phyloP scores from a whole-genome alignment of 2,329 filamentous ascomycete species.

The Mycocentrospora acerina region DNA sequence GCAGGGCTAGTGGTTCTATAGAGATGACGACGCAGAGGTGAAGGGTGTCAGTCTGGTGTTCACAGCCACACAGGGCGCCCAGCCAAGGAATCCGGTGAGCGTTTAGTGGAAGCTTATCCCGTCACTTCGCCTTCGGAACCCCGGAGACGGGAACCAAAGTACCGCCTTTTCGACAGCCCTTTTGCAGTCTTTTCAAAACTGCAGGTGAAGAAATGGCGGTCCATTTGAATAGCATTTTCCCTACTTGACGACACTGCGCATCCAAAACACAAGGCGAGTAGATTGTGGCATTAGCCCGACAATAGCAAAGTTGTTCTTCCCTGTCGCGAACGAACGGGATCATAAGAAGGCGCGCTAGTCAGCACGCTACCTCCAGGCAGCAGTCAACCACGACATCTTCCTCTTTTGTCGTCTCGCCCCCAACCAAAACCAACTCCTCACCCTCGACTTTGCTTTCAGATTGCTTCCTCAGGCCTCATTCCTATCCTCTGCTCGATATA shows the following conservation, averaged over 20 bases:
- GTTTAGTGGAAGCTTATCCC: conserved; percentile 7
- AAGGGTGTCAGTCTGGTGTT: conserved; percentile 5
- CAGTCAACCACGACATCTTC: conserved; percentile 29
- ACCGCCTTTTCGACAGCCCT: conserved; percentile 15
- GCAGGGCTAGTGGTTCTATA: background rate
- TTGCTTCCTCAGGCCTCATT: conserved; percentile 3
- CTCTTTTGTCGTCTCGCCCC: conserved; percentile 8
- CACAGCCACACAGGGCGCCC: conserved; percentile 21
- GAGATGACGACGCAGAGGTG: conserved; percentile 3
- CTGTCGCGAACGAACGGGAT: conserved; percentile 17
- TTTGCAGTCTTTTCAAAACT: conserved; percentile 6
- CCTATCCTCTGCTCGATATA: conserved; percentile 11
- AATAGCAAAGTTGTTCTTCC: too few relatives aligned
- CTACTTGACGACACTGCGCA: conserved; percentile 9
- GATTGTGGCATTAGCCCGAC: conserved; percentile 2
- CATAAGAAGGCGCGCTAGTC: conserved; percentile 15
- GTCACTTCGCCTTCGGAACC: conserved; percentile 4
- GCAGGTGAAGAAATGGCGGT: conserved; percentile 14
- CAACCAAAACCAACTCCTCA: too few relatives aligned
- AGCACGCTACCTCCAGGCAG: conserved; percentile 25
- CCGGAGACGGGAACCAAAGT: conserved; percentile 3
- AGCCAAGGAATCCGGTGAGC: conserved; percentile 17
- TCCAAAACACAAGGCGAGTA: conserved; percentile 11
- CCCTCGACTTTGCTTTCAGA: too few relatives aligned
- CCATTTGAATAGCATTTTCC: background rate